phyloP scores from a whole-genome alignment of 495 filamentous ascomycete genomes.

The Clohesyomyces aquaticus region DNA sequence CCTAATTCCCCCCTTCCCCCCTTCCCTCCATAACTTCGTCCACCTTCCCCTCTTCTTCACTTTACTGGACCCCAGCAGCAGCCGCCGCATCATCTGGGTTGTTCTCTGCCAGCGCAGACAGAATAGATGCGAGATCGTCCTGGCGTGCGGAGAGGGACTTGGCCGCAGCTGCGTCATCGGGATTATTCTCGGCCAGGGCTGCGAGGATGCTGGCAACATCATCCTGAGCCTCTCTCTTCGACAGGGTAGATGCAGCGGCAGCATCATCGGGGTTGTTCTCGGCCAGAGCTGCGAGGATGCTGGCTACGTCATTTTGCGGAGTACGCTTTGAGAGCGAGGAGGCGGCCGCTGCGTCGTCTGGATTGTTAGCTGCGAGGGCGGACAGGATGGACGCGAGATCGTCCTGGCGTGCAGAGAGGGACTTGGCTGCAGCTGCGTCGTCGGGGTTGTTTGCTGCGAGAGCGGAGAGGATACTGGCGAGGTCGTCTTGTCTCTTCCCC shows the following conservation, averaged over 20 bases:
- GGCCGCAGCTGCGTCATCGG: slow-evolving; percentile 26
- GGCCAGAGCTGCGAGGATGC: slow-evolving; percentile 23
- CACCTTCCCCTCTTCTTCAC: too few species aligned
- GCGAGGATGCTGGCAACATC: slow-evolving; percentile 17
- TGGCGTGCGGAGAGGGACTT: neutral
- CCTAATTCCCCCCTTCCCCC: too few species aligned
- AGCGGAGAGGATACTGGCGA: neutral
- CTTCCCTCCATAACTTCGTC: too few species aligned
- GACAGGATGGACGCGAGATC: neutral
- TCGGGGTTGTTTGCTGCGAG: neutral
- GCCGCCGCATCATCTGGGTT: slow-evolving; percentile 27
- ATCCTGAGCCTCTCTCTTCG: slow-evolving; percentile 17
- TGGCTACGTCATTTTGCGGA: slow-evolving; percentile 21
- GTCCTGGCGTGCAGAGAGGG: neutral
- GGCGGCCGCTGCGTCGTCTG: neutral
- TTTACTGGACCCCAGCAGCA: too few species aligned
- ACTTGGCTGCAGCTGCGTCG: slow-evolving; percentile 2
- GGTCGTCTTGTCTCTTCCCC: slow-evolving; percentile 1
- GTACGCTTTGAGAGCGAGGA: neutral
- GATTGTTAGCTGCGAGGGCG: slow-evolving; percentile 4
- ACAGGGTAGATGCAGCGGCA: slow-evolving; percentile 6
- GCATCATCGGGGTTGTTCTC: slow-evolving; percentile 31
- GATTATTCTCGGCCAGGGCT: slow-evolving; percentile 14
- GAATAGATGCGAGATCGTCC: slow-evolving; percentile 17
- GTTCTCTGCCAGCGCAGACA: slow-evolving; percentile 10